phyloP scores from a whole-genome alignment of 768 basidiomycete genomes.

The Podaxis sp. region DNA sequence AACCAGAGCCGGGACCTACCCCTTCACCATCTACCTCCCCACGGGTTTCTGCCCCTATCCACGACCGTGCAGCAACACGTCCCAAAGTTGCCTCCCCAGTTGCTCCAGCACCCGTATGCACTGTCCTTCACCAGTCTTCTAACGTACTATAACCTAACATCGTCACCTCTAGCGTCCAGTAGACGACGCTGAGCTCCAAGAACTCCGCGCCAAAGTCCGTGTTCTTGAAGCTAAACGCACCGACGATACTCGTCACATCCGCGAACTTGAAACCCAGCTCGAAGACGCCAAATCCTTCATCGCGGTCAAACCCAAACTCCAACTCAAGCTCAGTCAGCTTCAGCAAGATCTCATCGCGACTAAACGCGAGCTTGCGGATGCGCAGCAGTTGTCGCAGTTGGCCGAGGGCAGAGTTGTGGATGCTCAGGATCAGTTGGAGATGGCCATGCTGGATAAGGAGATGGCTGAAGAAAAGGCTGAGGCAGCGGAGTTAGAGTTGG shows the following conservation, averaged over 20 bases:
- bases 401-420: constrained; percentile 71
- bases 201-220: constrained; percentile 77
- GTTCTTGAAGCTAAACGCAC: constrained; percentile 83
- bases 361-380: constrained; percentile 73
- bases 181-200: constrained; percentile 68
- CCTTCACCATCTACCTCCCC: constrained; percentile 17
- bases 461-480: constrained; percentile 94
- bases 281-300: constrained; percentile 82
- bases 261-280: constrained; percentile 81
- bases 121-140: constrained; percentile 13
- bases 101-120: constrained; percentile 23
- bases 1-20: constrained; percentile 19
- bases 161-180: constrained; percentile 16
- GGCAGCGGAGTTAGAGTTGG: constrained; percentile 69
- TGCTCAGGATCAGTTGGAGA: constrained; percentile 86
- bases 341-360: constrained; percentile 76
- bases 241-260: constrained; percentile 81
- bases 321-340: constrained; percentile 78
- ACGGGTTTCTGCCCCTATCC: constrained; percentile 17
- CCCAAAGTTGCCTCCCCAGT: constrained; percentile 22
- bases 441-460: constrained; percentile 94
- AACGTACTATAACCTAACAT: neutral
- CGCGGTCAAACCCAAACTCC: constrained; percentile 82
- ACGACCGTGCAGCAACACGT: constrained; percentile 16
- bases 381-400: constrained; percentile 68